Evolutionary conservation across 1,284 basidiomycete genomes (phyloP), one percentile per base, ranked within the genome.

Genomic region (Vanrija humicola): DNA sequence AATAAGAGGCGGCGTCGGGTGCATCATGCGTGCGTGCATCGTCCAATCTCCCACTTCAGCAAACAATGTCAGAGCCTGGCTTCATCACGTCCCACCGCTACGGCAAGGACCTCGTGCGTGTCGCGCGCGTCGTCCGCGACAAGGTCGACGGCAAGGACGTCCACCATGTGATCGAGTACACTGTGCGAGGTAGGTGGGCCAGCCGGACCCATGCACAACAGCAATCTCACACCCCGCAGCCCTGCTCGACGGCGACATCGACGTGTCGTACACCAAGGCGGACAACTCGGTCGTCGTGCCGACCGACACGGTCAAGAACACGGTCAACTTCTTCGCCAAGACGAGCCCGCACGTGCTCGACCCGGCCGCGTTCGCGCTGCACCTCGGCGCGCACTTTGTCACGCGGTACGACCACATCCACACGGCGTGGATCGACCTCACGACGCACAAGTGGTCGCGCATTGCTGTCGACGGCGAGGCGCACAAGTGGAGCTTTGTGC

Each of bases 251-350:
- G 92, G 92, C 7, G 83, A 85, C 48, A 86, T 93, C 64, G 83
- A 83, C 19, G 78, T 78, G 2, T 88, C 87, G 64, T 93, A 87
- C 72, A 93, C 88, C 6, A 61, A 89, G 65, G 88, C 88, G 1
- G 88, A 93, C 70, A 95, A 95, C 77, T 82, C 82, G 4, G 84
- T 86, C 10, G 83, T 94, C 7, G 89, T 94, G 3, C 86, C 91
- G 9, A 95, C 91, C 3, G 91, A 94, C 76, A 88, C 88, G 0
- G 88, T 94, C 75, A 96, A 96, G 80, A 95, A 96, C 77, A 95
- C 94, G 52, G 86, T 86, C 19, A 90, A 96, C 68, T 88, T 89
- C 69, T 78, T 93, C 40, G 90, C 92, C 38, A 95, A 95, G 76
- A 82, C 84, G 15, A 94, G 90, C 0, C 88, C 90, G 5, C 82